A percentile compares a stretch with the other conserved stretches of the same genome.
Conservation (phyloP, 192 early-diverging fungal species). For the Coemansia sp. region DNA sequence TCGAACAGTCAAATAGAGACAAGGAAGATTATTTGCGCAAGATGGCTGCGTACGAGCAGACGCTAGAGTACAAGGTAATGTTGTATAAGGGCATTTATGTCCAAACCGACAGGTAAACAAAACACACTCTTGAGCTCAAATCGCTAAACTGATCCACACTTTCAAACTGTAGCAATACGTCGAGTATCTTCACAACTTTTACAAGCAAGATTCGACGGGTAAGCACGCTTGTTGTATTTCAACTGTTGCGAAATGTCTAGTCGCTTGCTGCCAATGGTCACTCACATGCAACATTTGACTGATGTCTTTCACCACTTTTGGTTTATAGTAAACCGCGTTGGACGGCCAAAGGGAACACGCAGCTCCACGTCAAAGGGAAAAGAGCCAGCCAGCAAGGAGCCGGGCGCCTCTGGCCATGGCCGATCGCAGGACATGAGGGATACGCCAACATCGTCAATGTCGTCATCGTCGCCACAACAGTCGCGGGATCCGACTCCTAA, state of each 20-base stretch:
- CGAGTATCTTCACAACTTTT: slow-evolving; percentile 51
- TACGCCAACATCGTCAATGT: slow-evolving; percentile 10
- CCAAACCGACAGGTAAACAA: not conserved
- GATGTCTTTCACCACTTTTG: not conserved
- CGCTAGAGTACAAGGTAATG: slow-evolving; percentile 41
- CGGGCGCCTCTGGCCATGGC: not conserved
- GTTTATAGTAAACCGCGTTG: slow-evolving; percentile 54
- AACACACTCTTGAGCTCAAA: no score
- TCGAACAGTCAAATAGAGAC: slow-evolving; percentile 33
- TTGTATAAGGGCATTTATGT: not conserved
- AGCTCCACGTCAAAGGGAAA: slow-evolving; percentile 24
- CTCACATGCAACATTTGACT: not conserved
- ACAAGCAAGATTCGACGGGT: slow-evolving; percentile 51
- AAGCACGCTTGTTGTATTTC: slow-evolving; percentile 3
- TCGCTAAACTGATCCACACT: not conserved
- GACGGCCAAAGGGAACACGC: slow-evolving; percentile 48
- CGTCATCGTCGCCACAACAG: slow-evolving; percentile 8
- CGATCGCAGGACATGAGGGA: slow-evolving; percentile 5
- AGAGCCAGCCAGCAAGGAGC: slow-evolving; percentile 16
- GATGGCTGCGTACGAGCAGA: slow-evolving; percentile 44
- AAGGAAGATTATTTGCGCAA: slow-evolving; percentile 44
- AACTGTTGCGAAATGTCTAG: not conserved
- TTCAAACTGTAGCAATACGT: slow-evolving; percentile 39
- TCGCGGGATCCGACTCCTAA: slow-evolving; percentile 4
- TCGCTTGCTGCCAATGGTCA: not conserved